phyloP scores from a whole-genome alignment of 371 early-diverging fungal species.

The Apophysomyces sp. region DNA sequence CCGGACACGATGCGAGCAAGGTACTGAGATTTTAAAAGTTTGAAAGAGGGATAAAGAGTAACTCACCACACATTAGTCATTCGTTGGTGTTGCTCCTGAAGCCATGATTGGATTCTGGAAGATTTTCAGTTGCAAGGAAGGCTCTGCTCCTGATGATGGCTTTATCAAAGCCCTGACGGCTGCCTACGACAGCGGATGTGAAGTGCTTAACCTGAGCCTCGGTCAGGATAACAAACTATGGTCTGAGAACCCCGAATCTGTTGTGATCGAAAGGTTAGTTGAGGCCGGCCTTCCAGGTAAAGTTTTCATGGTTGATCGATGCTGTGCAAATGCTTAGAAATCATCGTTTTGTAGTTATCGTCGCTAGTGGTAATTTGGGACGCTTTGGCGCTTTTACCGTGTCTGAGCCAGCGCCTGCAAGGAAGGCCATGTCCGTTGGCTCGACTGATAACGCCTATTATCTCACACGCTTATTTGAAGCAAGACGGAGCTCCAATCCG shows the following conservation, averaged over 20 bases:
- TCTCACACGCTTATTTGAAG: background rate
- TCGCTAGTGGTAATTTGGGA: background rate
- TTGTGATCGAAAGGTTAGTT: background rate
- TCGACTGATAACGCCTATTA: background rate
- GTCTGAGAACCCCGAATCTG: background rate
- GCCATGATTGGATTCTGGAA: background rate
- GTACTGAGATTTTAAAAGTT: constrained; percentile 4
- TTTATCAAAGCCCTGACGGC: background rate
- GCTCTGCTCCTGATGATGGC: background rate
- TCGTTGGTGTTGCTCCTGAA: background rate
- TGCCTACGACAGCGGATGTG: background rate
- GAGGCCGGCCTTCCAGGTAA: background rate
- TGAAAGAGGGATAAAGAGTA: too few species aligned
- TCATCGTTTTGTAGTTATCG: background rate
- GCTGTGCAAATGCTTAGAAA: too few species aligned
- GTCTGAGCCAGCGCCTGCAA: background rate
- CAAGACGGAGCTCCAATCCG: background rate
- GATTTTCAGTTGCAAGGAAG: background rate
- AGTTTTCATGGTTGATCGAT: too few species aligned
- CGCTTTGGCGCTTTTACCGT: background rate
- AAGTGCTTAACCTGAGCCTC: background rate
- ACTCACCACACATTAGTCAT: background rate
- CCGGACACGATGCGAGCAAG: constrained; percentile 43
- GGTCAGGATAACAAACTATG: background rate
- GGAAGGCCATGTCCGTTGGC: background rate